Evolutionary conservation across 2,329 filamentous ascomycete species (phyloP).

Genomic region (Plectosphaerella cucumerina): DNA sequence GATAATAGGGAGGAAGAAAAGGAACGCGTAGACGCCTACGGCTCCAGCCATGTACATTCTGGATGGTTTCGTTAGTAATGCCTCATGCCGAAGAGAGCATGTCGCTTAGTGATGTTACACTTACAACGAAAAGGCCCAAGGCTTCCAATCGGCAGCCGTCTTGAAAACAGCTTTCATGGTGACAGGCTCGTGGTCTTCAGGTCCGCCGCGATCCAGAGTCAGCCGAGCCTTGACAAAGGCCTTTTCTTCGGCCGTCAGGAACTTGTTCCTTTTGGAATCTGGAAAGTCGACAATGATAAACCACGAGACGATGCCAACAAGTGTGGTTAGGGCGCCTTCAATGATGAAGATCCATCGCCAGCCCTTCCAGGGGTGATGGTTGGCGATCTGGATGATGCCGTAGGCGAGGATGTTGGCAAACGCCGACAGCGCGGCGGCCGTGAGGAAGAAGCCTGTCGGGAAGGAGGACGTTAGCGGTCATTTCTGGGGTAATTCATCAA

Average conservation of each 20-base stretch:
- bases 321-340: slow-evolving; percentile 30
- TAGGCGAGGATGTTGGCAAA: slow-evolving; percentile 18
- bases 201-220: slow-evolving; percentile 21
- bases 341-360: slow-evolving; percentile 44
- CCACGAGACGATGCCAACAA: slow-evolving; percentile 21
- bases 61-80: no score
- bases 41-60: slow-evolving; percentile 17
- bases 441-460: slow-evolving; percentile 20
- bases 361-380: background rate
- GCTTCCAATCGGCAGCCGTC: no score
- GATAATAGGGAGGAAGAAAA: slow-evolving; percentile 19
- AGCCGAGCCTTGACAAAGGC: slow-evolving; percentile 21
- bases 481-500: no score
- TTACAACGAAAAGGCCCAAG: no score
- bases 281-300: slow-evolving; percentile 44
- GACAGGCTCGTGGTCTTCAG: slow-evolving; percentile 12
- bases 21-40: slow-evolving; percentile 16
- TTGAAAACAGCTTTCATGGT: slow-evolving; percentile 14
- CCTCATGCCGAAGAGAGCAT: no score
- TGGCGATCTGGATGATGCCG: slow-evolving; percentile 32
- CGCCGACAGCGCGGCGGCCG: slow-evolving; percentile 19
- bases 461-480: no score
- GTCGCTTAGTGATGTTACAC: no score
- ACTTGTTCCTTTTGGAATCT: slow-evolving; percentile 31
- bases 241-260: slow-evolving; percentile 34